These are phyloP conservation scores for Plantago major DNA, from an alignment of 257 asterid genomes.

Conservation along the genomic window DNA sequence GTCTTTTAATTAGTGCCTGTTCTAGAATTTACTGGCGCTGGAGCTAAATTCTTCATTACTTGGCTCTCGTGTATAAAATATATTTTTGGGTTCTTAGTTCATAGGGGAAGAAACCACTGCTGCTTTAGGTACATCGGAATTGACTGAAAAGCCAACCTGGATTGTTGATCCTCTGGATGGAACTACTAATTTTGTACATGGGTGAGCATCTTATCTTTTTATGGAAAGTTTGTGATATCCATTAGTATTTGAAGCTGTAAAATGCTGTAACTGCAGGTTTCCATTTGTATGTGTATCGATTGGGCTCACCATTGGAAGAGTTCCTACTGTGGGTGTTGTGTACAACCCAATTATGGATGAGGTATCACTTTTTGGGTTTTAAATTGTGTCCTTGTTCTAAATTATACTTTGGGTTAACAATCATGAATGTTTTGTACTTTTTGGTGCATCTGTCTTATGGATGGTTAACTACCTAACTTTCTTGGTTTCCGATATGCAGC, in stretches of 20 bases:
- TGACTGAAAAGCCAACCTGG: constrained; percentile 97
- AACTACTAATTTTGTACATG: constrained; percentile 94
- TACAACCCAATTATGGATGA: constrained; percentile 82
- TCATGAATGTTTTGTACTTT: neutral
- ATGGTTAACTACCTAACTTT: neutral
- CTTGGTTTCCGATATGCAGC: constrained; percentile 40
- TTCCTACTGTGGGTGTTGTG: constrained; percentile 78
- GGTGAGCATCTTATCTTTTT: constrained; percentile 37
- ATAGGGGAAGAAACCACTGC: constrained; percentile 98
- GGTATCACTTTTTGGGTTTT: constrained; percentile 36
- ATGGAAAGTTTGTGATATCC: neutral
- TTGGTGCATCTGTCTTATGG: neutral
- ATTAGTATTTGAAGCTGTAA: constrained; percentile 9
- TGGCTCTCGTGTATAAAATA: neutral
- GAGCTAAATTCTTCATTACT: neutral
- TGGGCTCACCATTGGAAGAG: constrained; percentile 67
- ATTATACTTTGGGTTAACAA: neutral
- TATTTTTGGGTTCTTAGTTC: constrained; percentile 37
- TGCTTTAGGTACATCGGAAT: constrained; percentile 59
- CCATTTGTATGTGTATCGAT: constrained; percentile 90
- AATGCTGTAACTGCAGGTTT: constrained; percentile 42
- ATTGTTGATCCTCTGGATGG: constrained; percentile 97
- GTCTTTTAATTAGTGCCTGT: neutral
- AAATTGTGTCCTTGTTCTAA: too few relatives aligned
- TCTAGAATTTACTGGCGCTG: constrained; percentile 5